Percentiles rank a stretch among this genome's conserved stretches.
Evolutionary conservation across 2,329 filamentous ascomycete genomes (phyloP).

Genomic region (Pseudopyrenochaeta lycopersici): DNA sequence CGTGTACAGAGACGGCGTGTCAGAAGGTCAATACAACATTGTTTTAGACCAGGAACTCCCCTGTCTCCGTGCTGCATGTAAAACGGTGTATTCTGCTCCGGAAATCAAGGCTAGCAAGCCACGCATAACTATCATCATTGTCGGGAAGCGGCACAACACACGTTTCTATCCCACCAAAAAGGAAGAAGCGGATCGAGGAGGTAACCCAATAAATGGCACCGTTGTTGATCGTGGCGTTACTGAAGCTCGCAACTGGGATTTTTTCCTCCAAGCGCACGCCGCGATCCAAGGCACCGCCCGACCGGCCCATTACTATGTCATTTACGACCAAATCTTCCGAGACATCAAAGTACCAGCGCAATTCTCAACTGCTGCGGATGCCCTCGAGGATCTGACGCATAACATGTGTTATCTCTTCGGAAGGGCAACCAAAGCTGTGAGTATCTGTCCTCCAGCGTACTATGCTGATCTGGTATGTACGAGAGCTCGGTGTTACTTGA

Average conservation of each 20-base stretch:
- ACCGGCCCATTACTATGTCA: constrained; percentile 42
- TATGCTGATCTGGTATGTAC: background rate
- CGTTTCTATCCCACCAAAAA: constrained; percentile 46
- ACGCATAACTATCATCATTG: constrained; percentile 43
- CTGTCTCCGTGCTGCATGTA: too few species aligned
- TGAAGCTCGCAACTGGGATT: constrained; percentile 18
- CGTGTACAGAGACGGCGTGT: too few species aligned
- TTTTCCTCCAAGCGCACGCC: constrained; percentile 43
- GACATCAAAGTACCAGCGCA: background rate
- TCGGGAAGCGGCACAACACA: constrained; percentile 53
- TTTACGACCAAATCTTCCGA: background rate
- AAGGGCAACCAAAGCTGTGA: background rate
- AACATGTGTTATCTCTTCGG: background rate
- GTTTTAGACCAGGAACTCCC: too few species aligned
- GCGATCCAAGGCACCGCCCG: constrained; percentile 39
- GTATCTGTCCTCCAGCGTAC: background rate
- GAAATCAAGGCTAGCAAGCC: too few species aligned
- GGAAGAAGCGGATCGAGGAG: background rate
- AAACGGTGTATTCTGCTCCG: too few species aligned
- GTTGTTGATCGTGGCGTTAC: too few species aligned
- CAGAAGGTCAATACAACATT: too few species aligned
- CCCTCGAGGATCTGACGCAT: background rate
- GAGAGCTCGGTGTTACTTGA: background rate
- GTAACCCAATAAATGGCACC: background rate
- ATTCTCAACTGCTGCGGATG: background rate